Evolutionary conservation across 2,329 filamentous ascomycete genomes (phyloP).

Genomic region (Colletotrichum gigasporum): DNA sequence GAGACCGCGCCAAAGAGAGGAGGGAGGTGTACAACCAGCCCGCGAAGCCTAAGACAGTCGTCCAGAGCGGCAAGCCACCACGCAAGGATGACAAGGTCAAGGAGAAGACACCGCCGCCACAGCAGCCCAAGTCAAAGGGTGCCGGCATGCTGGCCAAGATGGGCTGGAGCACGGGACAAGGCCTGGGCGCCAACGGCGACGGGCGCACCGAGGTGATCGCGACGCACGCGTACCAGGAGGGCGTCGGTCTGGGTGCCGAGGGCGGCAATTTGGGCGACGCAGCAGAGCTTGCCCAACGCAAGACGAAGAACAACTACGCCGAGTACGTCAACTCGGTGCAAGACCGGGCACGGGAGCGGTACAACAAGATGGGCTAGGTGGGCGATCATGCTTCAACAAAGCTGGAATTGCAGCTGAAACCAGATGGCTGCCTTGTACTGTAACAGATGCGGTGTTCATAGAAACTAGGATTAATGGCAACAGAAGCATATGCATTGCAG

Average conservation of each 20-base stretch:
- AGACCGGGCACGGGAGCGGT: conserved; percentile 73
- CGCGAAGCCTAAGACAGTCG: conserved; percentile 55
- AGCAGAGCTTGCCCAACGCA: conserved; percentile 67
- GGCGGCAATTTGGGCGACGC: conserved; percentile 77
- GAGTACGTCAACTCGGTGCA: conserved; percentile 73
- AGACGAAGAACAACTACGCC: conserved; percentile 67
- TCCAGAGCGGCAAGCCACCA: conserved; percentile 37
- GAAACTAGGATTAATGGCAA: background rate
- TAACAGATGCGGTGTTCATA: background rate
- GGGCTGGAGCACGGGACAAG: conserved; percentile 74
- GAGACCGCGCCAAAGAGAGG: conserved; percentile 75
- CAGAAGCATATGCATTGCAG: background rate
- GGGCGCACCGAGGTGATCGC: conserved; percentile 72
- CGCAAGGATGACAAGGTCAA: conserved; percentile 43
- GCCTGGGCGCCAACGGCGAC: conserved; percentile 70
- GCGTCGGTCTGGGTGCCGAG: conserved; percentile 75
- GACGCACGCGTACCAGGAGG: conserved; percentile 72
- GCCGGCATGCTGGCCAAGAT: conserved; percentile 76
- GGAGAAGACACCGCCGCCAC: conserved; percentile 43
- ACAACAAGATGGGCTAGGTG: conserved; percentile 58
- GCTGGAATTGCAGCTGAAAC: no score
- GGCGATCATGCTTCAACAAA: background rate
- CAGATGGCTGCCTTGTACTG: background rate
- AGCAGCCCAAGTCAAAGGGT: conserved; percentile 71
- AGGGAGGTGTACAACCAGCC: conserved; percentile 70